Conservation (phyloP, 129 eudicot species). For the Flaveria robusta region DNA sequence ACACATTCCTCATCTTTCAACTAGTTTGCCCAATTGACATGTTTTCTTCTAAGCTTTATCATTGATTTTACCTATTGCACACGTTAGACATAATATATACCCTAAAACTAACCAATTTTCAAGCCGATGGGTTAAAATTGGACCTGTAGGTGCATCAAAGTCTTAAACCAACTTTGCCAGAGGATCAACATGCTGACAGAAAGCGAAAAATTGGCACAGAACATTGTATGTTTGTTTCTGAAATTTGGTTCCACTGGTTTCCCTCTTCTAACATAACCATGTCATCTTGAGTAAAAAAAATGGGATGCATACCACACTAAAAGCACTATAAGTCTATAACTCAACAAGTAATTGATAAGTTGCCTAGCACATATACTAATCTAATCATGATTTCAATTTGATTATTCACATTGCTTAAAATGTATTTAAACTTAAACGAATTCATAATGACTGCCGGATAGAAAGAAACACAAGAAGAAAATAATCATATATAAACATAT, state of each 20-base stretch:
- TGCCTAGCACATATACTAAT: not conserved
- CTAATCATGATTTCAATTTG: not conserved
- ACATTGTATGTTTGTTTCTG: not conserved
- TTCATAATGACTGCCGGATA: not conserved
- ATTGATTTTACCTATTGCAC: not conserved
- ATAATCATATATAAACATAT: not conserved
- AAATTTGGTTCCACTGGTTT: not conserved
- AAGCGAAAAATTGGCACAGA: not conserved
- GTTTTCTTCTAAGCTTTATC: not conserved
- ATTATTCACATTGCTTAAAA: not conserved
- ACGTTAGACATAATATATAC: slow-evolving; percentile 1
- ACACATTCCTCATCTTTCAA: slow-evolving; percentile 1
- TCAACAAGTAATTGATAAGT: slow-evolving; percentile 1
- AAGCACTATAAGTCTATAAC: not conserved
- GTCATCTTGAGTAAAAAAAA: not conserved
- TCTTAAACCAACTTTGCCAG: slow-evolving; percentile 9
- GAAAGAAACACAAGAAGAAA: slow-evolving; percentile 1
- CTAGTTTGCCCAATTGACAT: not conserved
- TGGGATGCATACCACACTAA: not conserved
- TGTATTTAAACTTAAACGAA: not conserved
- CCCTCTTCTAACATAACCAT: not conserved
- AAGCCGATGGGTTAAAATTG: not conserved
- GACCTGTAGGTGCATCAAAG: slow-evolving; percentile 11
- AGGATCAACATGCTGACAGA: not conserved
- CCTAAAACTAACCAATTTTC: no score